Evolutionary conservation across 2,329 filamentous ascomycete genomes (phyloP), one percentile per base, ranked within the genome.

Genomic region (Beauveria pseudobassiana): DNA sequence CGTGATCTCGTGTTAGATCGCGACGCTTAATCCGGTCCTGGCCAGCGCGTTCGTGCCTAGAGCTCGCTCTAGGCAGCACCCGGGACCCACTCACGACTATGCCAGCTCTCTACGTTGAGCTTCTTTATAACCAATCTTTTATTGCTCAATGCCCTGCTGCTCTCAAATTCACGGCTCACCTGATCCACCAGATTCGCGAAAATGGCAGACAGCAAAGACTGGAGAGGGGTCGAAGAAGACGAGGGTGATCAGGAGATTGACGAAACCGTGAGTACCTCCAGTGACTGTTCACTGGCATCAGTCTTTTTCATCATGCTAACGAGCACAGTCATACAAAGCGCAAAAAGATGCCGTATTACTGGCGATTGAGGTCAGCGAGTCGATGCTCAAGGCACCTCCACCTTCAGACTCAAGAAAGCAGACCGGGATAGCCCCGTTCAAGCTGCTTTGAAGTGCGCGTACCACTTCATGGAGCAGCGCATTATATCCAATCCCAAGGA

Each of bases 281-380:
- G 1, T 16, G 5, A 12, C 30, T 20, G 12, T 30, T 30, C 30
- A 49, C 22, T 40, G 5, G 30, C 59, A 59, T 49, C 50, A 55
- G 40, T 42, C 62, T 48, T 12, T 3, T 26, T n/a, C 26, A n/a
- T 9, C 38, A 54, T 61, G 38, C 43, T 56, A 26, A 61, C 26
- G 16, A 50, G 10, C 12, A 30, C 67, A 93, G 91, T 87, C 86
- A 74, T 99, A 95, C 79, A 96, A 93, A 77, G 83, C 88, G 1
- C 88, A 93, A 71, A 97, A 96, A 77, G 95, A 99, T 86, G 95
- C 95, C n/a, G 84, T 98, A n/a, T 82, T 99, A 26, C 93, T 99
- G 72, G 93, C 92, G 16, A 96, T 99, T 69, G 89, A 98, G 69
- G 82, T 98, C 71, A 97, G 90, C 79, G 76, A 85, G 43, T 92